Percentiles rank a stretch among this genome's conserved stretches.
These are phyloP conservation scores for Umbelopsis sp. DNA, from an alignment of 192 early-diverging fungal genomes.

Conservation along the genomic window DNA sequence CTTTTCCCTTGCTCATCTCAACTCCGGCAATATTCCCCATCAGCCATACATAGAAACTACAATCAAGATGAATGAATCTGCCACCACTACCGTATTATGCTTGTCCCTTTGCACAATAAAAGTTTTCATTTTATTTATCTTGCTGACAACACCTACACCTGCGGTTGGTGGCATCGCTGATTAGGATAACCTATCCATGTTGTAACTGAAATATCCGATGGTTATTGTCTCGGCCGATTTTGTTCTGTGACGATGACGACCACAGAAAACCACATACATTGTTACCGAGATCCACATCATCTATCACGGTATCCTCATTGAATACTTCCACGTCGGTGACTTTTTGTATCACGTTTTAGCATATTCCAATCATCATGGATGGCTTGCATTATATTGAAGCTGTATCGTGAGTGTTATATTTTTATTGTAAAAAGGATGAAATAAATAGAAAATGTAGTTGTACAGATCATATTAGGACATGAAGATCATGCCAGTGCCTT, in stretches of 20 bases:
- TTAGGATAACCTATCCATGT: background rate
- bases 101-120: background rate
- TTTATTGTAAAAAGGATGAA: background rate
- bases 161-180: too few relatives aligned
- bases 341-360: background rate
- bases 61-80: too few relatives aligned
- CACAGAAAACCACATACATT: too few relatives aligned
- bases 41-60: too few relatives aligned
- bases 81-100: too few relatives aligned
- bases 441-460: background rate
- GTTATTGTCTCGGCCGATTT: too few relatives aligned
- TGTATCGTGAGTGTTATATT: background rate
- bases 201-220: too few relatives aligned
- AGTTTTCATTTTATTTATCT: background rate
- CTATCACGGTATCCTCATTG: too few relatives aligned
- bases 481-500: slow-evolving; percentile 79
- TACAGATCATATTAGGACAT: slow-evolving; percentile 40
- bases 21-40: too few relatives aligned
- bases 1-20: background rate
- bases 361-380: background rate
- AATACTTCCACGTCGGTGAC: too few relatives aligned
- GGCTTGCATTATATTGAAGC: background rate
- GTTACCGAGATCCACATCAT: too few relatives aligned
- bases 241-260: background rate
- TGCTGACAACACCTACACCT: too few relatives aligned